Conservation (phyloP, 2,329 filamentous ascomycete species). For the Annulohypoxylon truncatum region DNA sequence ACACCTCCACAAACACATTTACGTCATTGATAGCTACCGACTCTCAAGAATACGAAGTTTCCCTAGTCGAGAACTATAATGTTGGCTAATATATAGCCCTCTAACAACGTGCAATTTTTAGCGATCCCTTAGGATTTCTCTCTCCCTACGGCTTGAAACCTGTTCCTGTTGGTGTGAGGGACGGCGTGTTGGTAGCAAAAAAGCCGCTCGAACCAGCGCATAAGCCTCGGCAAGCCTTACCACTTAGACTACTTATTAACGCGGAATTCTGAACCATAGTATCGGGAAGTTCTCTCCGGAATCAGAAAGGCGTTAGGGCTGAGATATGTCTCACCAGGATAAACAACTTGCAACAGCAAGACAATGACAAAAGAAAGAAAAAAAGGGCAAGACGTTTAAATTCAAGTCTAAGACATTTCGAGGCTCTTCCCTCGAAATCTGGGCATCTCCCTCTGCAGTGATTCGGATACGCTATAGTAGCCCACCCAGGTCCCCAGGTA, state of each 20-base stretch:
- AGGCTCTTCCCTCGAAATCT: not conserved
- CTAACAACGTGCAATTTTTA: not conserved
- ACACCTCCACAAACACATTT: not conserved
- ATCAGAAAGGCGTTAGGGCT: conserved; percentile 7
- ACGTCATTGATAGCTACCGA: conserved; percentile 7
- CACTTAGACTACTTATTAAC: not conserved
- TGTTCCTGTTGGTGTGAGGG: not conserved
- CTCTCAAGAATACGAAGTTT: conserved; percentile 1
- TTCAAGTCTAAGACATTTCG: not conserved
- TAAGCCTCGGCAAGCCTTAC: not conserved
- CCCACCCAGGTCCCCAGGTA: conserved; percentile 2
- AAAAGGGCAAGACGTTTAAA: not conserved
- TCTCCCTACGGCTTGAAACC: not conserved
- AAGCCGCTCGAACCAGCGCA: not conserved
- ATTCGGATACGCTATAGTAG: conserved; percentile 4
- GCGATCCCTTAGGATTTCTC: not conserved
- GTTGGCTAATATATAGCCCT: not conserved
- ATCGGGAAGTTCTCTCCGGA: not conserved
- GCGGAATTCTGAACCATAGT: not conserved
- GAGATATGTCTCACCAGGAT: conserved; percentile 11
- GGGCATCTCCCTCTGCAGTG: not conserved
- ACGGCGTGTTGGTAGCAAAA: not conserved
- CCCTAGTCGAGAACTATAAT: not conserved
- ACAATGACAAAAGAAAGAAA: not conserved
- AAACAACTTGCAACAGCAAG: not conserved